Evolutionary conservation across 2,329 filamentous ascomycete species (phyloP), one percentile per base, ranked within the genome.

Genomic region (Phialocephala subalpina): DNA sequence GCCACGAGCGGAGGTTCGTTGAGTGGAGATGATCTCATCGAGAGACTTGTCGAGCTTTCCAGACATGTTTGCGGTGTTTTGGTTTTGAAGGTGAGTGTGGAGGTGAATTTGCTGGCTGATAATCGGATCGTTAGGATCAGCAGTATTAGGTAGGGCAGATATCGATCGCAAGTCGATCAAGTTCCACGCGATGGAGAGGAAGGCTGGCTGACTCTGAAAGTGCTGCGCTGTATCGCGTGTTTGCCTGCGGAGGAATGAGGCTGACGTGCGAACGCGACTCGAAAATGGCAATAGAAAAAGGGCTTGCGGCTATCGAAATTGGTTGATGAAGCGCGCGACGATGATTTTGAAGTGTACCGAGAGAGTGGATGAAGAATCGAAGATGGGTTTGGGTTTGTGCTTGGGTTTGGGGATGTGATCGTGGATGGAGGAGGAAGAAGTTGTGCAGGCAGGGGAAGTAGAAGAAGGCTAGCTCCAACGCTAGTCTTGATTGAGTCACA

Each of bases 1-100:
- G 42, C 69, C 70, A 42, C 71, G 67, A 33, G 40, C 65, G 49
- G 71, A 64, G 47, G 72, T 69, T 55, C 72, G 89, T 33, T 53
- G 49, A 77, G 89, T 92, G 80, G 91, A 93, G 84, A 97, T 90
- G 82, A 99, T 97, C 83, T 97, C 94, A 80, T 98, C 96, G 74
- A 99, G 92, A 84, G 94, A 94, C 85, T 97, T 91, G 81, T 97
- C 94, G 78, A 99, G 92, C 84, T 97, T 97, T 84, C 89, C 91
- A 85, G 93, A 93, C 94, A 97, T 97, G 73, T 75, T 91, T 81
- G 77, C 69, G 70, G 67, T 74, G 55, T 53, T 60, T 72, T 25
- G 60, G 65, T 74, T 70, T 60, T 61, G 42, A 64, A 67, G 66
- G 59, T 64, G 69, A 65, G 67, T 66, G 59, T 64, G 69, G 65